Base-by-base conservation (phyloP, 2,329 filamentous ascomycete species). In the Monilinia laxa region DNA sequence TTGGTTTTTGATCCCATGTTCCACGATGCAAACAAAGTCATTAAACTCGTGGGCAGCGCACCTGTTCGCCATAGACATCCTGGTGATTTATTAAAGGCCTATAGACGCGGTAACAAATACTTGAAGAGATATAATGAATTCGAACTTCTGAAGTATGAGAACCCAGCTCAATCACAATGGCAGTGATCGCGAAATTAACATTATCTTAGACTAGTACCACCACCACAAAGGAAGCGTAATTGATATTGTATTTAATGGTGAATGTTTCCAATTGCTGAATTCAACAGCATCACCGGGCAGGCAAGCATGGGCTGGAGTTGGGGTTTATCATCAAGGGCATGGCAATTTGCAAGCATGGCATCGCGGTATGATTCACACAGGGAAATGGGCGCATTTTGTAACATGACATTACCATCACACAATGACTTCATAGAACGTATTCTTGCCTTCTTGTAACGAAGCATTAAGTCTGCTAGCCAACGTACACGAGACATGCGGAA, bases 1-100 rank as follows among this genome's bases (percentile, higher is more conserved):
- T 81, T 98, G 0, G 90, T 97, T 16, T 96, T 97, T 75, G 93
- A 98, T 75, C 93, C 94, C 1, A 90, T 90, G 79, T 92, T 91
- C 76, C 87, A 85, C 65, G 90, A 93, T 56, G 85, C 89, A 0
- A 81, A 82, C 2, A 83, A 82, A 23, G 84, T 96, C 73, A 82
- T 81, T 69, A 84, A 84, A 64, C 78, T 92, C 38, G 80, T 85
- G 55, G 85, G 80, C 38, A 81, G 76, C 38, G 11, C 38, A 71
- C 79, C 76, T 18, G 78, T 85, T 74, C 74, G 78, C 60, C 76
- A 79, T 55, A 79, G 80, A 16, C 76, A 81, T 40, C 82, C 86
- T 0, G 81, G 81, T 51, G 78, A 81, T 40, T 78, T 90, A 20
- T 79, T 97, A 18, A 88, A 88, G 74, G 83, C 86, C 3, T 97